Evolutionary conservation across 345 rosid genomes (phyloP).

Genomic region (Arabidopsis suecica): DNA sequence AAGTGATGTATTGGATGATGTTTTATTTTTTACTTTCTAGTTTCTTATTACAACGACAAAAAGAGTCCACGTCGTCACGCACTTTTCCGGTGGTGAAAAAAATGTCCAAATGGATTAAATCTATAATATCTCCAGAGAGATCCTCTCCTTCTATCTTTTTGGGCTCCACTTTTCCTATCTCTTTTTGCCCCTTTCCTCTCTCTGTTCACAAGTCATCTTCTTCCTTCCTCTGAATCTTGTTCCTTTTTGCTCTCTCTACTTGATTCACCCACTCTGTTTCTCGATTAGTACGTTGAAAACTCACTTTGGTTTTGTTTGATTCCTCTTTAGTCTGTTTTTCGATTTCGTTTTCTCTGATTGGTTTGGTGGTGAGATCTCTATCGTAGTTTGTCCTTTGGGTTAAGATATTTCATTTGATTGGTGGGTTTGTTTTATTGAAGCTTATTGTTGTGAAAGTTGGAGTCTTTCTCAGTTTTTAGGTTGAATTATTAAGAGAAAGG

Average conservation of each 20-base stretch:
- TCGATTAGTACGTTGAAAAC: neutral
- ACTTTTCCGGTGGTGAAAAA: slow-evolving; percentile 22
- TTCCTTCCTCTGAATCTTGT: slow-evolving; percentile 27
- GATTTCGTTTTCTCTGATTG: slow-evolving; percentile 11
- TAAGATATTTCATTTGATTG: neutral
- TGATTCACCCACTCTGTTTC: neutral
- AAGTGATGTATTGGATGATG: neutral
- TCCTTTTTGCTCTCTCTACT: slow-evolving; percentile 12
- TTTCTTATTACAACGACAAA: neutral
- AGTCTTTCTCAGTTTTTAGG: slow-evolving; percentile 1
- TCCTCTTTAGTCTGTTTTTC: neutral
- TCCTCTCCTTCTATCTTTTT: slow-evolving; percentile 39
- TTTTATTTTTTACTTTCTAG: neutral
- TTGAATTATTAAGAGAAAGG: neutral
- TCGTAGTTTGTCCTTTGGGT: neutral
- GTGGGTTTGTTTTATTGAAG: neutral
- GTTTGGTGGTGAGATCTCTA: slow-evolving; percentile 27
- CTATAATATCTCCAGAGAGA: slow-evolving; percentile 14
- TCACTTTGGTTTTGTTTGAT: neutral
- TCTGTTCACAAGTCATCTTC: slow-evolving; percentile 26
- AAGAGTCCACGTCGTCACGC: slow-evolving; percentile 24
- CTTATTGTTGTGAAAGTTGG: neutral
- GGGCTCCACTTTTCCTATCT: slow-evolving; percentile 42
- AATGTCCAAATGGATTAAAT: slow-evolving; percentile 12
- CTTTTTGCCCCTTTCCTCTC: slow-evolving; percentile 34